Base-by-base conservation (phyloP, 305 asterid species). In the Galium porrigens region DNA sequence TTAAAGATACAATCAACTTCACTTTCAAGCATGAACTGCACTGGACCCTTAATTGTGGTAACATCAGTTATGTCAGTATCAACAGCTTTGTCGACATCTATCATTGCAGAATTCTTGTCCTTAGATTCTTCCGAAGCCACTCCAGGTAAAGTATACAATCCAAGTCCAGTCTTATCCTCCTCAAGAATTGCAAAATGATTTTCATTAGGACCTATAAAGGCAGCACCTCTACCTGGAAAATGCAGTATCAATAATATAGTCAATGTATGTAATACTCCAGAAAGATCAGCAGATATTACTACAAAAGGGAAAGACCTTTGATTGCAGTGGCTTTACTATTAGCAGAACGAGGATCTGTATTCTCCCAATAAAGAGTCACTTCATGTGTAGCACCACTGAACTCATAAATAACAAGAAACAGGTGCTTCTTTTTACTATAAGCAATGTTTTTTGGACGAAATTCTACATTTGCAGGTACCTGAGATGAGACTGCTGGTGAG, bases 301-400 rank as follows among this genome's bases (percentile, higher is more conserved):
- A 66, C 58, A 54, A 49, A 37, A 41, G 63, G 73, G 71, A 71
- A 76, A 67, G 57, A 94, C 99, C 99, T 87, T 94, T 94, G 64
- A 85, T 68, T 4, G 94, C 85, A 67, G 78, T 79, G 67, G 81
- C 79, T 90, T 94, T 94, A 80, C 99, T 90, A 66, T 86, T 94
- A 46, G 86, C 81, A 58, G 83, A 72, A 70, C 80, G 94, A 73
- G 92, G 72, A 74, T 90, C 89, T 0, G 91, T 94, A 81, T 94
- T 94, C 74, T 94, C 99, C 99, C 97, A 94, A 74, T 94, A 94
- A 77, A 94, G 70, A 39, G 86, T 89, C 67, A 94, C 95, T 78
- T 94, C 97, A 77, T 78, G 82, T 64, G 88, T 71, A 70, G 85
- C 76, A 34, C 95, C 94, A 77, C 68, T 81, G 76, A 88, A 80